Conservation (phyloP, 768 basidiomycete genomes). For the Gloeostereum incarnatum region DNA sequence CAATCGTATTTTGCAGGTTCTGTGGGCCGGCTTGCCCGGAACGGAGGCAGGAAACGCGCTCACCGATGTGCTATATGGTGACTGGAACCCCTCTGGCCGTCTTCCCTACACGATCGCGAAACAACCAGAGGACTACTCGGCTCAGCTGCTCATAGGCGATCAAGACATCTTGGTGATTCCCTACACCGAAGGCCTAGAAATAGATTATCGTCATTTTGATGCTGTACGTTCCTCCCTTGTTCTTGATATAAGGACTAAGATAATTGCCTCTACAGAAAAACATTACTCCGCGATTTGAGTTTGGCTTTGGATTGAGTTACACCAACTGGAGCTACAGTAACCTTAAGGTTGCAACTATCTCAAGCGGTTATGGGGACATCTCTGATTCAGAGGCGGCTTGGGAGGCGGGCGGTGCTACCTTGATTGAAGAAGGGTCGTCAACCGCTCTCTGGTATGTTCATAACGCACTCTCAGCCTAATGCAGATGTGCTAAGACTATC, state of each 20-base stretch:
- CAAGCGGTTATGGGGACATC: slow-evolving; percentile 25
- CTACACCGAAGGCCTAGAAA: slow-evolving; percentile 53
- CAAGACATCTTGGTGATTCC: slow-evolving; percentile 37
- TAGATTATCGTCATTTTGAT: slow-evolving; percentile 71
- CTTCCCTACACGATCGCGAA: slow-evolving; percentile 74
- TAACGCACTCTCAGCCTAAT: not conserved
- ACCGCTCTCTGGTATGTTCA: slow-evolving; percentile 44
- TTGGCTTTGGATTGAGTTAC: slow-evolving; percentile 87
- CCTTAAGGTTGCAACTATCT: slow-evolving; percentile 37
- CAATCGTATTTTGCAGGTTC: slow-evolving; percentile 22
- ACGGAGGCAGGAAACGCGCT: slow-evolving; percentile 63
- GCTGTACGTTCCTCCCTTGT: slow-evolving; percentile 29
- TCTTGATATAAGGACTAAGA: not conserved
- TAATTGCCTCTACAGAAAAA: slow-evolving; percentile 34
- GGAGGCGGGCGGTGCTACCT: slow-evolving; percentile 49
- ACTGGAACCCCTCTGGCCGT: slow-evolving; percentile 57
- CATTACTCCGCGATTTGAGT: slow-evolving; percentile 77
- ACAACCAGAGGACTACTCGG: slow-evolving; percentile 44
- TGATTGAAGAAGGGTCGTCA: slow-evolving; percentile 47
- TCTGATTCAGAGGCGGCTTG: slow-evolving; percentile 35
- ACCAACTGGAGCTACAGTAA: slow-evolving; percentile 68
- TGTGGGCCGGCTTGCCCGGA: slow-evolving; percentile 65
- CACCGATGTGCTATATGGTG: slow-evolving; percentile 64
- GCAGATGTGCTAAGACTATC: not conserved
- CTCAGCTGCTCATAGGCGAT: slow-evolving; percentile 33